These are phyloP conservation scores for Rhytidiadelphus loreus DNA, from an alignment of 225 moss, liverwort and hornwort genomes.

Conservation along the genomic window DNA sequence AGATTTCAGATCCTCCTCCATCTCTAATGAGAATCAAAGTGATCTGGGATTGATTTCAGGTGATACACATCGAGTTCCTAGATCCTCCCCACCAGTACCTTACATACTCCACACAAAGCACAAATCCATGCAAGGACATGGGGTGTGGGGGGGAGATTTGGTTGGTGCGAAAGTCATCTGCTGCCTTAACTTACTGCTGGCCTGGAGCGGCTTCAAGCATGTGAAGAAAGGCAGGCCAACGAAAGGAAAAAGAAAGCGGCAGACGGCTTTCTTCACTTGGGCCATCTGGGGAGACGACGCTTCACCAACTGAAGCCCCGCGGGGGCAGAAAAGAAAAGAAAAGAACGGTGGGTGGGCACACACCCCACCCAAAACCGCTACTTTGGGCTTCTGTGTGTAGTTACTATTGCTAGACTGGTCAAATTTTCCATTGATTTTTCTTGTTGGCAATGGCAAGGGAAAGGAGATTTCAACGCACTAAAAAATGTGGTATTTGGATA, in stretches of 20 bases:
- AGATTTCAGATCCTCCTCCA: neutral
- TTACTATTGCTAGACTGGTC: too few relatives aligned
- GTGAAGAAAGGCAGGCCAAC: neutral
- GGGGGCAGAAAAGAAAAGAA: too few relatives aligned
- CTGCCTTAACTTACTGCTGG: neutral
- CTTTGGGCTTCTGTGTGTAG: too few relatives aligned
- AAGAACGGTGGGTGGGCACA: too few relatives aligned
- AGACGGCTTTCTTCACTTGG: neutral
- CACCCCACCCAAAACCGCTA: too few relatives aligned
- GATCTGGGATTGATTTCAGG: neutral
- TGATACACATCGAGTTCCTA: neutral
- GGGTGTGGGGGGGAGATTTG: neutral
- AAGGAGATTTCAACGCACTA: too few relatives aligned
- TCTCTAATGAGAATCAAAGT: neutral
- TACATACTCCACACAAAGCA: neutral
- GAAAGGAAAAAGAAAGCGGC: neutral
- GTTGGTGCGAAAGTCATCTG: neutral
- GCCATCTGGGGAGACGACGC: too few relatives aligned
- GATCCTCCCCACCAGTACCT: neutral
- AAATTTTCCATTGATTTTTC: too few relatives aligned
- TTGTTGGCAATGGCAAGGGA: too few relatives aligned
- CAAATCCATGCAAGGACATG: neutral
- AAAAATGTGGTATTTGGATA: too few relatives aligned
- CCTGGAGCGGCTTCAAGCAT: neutral
- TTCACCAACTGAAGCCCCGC: too few relatives aligned